phyloP scores from a whole-genome alignment of 2,329 filamentous ascomycete genomes.

The Hypomyces perniciosus region DNA sequence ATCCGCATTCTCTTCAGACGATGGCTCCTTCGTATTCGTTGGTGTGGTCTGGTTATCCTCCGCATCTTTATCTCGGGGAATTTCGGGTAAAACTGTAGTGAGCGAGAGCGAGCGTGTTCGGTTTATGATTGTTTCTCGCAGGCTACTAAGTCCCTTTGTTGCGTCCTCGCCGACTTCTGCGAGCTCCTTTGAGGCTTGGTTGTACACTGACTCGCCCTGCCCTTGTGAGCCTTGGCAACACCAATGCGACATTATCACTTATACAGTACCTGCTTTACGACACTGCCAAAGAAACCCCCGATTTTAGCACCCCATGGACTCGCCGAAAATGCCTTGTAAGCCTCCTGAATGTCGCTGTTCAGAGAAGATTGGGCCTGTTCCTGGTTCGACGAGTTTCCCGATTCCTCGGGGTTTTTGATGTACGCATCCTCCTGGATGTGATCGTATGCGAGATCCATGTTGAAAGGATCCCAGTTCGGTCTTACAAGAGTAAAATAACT shows the following conservation, averaged over 20 bases:
- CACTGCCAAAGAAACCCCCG: conserved; percentile 81
- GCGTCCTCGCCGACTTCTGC: conserved; percentile 74
- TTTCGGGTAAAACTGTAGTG: conserved; percentile 31
- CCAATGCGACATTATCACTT: too few relatives aligned
- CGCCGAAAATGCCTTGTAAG: conserved; percentile 85
- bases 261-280: conserved; percentile 74
- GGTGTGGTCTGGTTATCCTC: conserved; percentile 41
- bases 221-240: conserved; percentile 7
- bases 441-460: conserved; percentile 96
- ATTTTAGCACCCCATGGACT: conserved; percentile 88
- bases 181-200: conserved; percentile 80
- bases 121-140: conserved; percentile 61
- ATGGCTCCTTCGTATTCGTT: conserved; percentile 34
- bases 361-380: conserved; percentile 51
- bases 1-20: conserved; percentile 37
- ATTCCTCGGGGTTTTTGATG: conserved; percentile 49
- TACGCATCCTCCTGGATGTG: conserved; percentile 84
- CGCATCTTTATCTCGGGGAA: conserved; percentile 20
- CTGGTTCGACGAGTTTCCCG: conserved; percentile 35
- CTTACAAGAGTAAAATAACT: not conserved
- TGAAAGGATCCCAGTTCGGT: not conserved
- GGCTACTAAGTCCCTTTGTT: conserved; percentile 67
- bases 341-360: conserved; percentile 87
- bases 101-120: conserved; percentile 71
- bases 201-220: conserved; percentile 75